phyloP scores from a whole-genome alignment of 106 monocot species.

The Alisma plantagoaquatica region DNA sequence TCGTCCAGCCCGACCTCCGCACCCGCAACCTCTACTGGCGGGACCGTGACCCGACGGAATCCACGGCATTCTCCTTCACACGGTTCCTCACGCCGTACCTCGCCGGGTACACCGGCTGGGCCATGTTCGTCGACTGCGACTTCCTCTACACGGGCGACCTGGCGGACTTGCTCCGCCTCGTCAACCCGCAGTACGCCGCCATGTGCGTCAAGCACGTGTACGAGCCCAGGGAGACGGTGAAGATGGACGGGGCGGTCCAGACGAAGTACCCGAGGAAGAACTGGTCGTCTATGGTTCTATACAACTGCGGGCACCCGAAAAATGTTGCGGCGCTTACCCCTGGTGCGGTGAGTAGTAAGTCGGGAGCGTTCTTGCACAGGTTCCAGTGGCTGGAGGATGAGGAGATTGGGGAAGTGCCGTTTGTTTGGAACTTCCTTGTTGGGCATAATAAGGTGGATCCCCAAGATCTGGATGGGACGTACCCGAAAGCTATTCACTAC shows the following conservation, averaged over 20 bases:
- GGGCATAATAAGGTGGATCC: constrained; percentile 61
- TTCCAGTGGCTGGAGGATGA: constrained; percentile 80
- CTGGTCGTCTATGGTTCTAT: constrained; percentile 92
- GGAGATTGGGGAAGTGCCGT: constrained; percentile 77
- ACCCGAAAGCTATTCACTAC: constrained; percentile 77
- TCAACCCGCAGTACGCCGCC: constrained; percentile 48
- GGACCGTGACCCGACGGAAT: constrained; percentile 52
- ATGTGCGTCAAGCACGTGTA: constrained; percentile 93
- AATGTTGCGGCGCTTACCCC: constrained; percentile 61
- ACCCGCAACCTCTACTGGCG: constrained; percentile 54
- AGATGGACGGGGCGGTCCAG: constrained; percentile 93
- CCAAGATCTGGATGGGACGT: constrained; percentile 19
- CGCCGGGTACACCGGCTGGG: constrained; percentile 63
- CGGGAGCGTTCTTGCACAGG: constrained; percentile 77
- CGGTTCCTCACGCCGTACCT: constrained; percentile 87
- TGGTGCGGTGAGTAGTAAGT: constrained; percentile 52
- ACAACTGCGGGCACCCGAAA: constrained; percentile 87
- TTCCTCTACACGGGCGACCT: constrained; percentile 77
- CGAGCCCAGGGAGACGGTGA: constrained; percentile 51
- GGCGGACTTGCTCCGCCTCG: constrained; percentile 27
- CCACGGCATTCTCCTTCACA: constrained; percentile 97
- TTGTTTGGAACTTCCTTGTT: constrained; percentile 83
- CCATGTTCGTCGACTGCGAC: constrained; percentile 89
- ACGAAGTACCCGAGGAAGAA: constrained; percentile 89
- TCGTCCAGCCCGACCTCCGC: constrained; percentile 72